A percentile compares a stretch with the other conserved stretches of the same genome.
Evolutionary conservation across 345 rosid genomes (phyloP).

Genomic region (Populus pruinosa): DNA sequence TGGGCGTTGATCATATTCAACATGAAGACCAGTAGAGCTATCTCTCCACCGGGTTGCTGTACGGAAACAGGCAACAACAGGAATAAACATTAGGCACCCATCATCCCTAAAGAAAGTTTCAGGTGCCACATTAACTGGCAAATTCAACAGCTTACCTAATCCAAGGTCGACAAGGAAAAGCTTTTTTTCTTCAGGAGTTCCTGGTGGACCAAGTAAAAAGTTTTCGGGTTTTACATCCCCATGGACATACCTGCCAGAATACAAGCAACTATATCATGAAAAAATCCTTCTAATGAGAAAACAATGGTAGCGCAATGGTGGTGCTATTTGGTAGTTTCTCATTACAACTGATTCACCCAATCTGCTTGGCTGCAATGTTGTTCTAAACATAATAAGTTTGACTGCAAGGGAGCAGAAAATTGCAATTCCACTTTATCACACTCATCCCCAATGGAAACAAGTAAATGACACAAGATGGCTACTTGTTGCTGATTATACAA

Average conservation of each 20-base stretch:
- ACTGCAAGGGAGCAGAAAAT: neutral
- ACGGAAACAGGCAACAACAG: conserved; percentile 21
- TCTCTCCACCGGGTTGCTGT: conserved; percentile 93
- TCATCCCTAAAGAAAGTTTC: neutral
- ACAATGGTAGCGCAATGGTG: neutral
- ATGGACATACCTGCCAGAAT: conserved; percentile 71
- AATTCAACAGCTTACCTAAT: conserved; percentile 48
- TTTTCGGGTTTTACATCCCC: conserved; percentile 99
- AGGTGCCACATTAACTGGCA: neutral
- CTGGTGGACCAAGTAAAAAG: conserved; percentile 84
- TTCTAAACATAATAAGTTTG: neutral
- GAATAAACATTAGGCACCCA: neutral
- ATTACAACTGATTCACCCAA: neutral
- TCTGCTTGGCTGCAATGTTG: neutral
- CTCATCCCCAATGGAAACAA: neutral
- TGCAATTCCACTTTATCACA: neutral
- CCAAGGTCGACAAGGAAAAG: conserved; percentile 94
- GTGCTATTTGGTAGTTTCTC: neutral
- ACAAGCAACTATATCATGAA: conserved; percentile 20
- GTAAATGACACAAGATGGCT: neutral
- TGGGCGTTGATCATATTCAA: conserved; percentile 97
- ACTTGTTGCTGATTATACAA: neutral
- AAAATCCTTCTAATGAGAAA: neutral
- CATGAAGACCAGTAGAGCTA: conserved; percentile 71
- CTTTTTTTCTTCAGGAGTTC: conserved; percentile 81